phyloP scores from a whole-genome alignment of 768 basidiomycete species.

The Amanita pallidorosea region DNA sequence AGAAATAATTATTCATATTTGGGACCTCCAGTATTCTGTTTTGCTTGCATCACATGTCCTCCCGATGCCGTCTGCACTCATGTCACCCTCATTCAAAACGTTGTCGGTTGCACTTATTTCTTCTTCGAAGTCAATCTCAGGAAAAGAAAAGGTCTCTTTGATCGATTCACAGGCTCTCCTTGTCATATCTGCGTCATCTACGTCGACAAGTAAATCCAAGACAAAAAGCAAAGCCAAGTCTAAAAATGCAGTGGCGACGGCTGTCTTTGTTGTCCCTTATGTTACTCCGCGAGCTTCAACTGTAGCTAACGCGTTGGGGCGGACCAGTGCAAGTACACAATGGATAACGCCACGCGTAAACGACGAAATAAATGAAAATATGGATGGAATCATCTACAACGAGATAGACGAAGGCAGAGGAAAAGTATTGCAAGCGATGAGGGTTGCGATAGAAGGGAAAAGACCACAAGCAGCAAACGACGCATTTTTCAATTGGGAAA shows the following conservation, averaged over 20 bases:
- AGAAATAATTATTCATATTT: conserved; percentile 46
- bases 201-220: not conserved
- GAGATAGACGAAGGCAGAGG: conserved; percentile 4
- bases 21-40: conserved; percentile 63
- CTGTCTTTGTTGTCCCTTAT: conserved; percentile 50
- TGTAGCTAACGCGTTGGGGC: conserved; percentile 29
- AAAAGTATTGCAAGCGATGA: conserved; percentile 28
- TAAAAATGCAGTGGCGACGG: conserved; percentile 16
- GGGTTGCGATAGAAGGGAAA: conserved; percentile 28
- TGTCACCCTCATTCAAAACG: conserved; percentile 11
- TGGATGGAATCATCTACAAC: not conserved
- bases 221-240: conserved; percentile 5
- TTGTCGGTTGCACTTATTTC: conserved; percentile 7
- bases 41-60: conserved; percentile 44
- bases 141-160: not conserved
- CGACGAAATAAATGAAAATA: not conserved
- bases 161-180: conserved; percentile 41
- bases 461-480: conserved; percentile 42
- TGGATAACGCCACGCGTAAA: not conserved
- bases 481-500: conserved; percentile 54
- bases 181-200: conserved; percentile 19
- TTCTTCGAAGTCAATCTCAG: conserved; percentile 8
- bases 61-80: conserved; percentile 35
- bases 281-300: conserved; percentile 43
- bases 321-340: conserved; percentile 5